Conservation (phyloP, 2,329 filamentous ascomycete genomes). For the Fusarium sterilihyphosum region DNA sequence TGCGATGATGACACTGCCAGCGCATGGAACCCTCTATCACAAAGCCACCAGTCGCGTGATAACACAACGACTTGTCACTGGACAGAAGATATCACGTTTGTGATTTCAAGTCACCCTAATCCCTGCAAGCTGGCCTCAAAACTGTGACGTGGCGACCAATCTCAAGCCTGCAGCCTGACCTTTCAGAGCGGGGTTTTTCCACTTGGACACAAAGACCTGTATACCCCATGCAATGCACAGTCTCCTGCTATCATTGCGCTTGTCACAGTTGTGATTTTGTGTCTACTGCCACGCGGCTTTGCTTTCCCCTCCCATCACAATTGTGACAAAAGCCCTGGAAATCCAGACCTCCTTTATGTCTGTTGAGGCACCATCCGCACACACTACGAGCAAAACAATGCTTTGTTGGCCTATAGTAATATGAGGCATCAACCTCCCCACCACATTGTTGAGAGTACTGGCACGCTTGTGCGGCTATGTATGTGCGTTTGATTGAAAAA, state of each 20-base stretch:
- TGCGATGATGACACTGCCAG: neutral
- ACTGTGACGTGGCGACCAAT: constrained; percentile 1
- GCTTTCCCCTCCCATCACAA: neutral
- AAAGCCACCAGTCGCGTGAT: neutral
- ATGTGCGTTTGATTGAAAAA: neutral
- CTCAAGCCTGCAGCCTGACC: neutral
- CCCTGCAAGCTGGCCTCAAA: neutral
- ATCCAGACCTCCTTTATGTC: neutral
- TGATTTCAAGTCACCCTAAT: neutral
- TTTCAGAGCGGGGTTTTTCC: neutral
- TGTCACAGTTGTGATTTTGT: constrained; percentile 1
- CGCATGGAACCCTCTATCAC: neutral
- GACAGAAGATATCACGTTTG: neutral
- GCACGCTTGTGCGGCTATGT: neutral
- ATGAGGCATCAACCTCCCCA: neutral
- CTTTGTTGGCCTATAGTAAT: neutral
- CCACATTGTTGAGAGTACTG: neutral
- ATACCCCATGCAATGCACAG: neutral
- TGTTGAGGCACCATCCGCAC: neutral
- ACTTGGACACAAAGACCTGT: neutral
- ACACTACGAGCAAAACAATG: neutral
- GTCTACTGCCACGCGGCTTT: neutral
- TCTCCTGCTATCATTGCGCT: neutral
- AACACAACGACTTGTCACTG: neutral
- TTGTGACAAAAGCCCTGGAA: neutral